Evolutionary conservation across 208 protist species (phyloP).

Genomic region (Wallacemonas sp.): DNA sequence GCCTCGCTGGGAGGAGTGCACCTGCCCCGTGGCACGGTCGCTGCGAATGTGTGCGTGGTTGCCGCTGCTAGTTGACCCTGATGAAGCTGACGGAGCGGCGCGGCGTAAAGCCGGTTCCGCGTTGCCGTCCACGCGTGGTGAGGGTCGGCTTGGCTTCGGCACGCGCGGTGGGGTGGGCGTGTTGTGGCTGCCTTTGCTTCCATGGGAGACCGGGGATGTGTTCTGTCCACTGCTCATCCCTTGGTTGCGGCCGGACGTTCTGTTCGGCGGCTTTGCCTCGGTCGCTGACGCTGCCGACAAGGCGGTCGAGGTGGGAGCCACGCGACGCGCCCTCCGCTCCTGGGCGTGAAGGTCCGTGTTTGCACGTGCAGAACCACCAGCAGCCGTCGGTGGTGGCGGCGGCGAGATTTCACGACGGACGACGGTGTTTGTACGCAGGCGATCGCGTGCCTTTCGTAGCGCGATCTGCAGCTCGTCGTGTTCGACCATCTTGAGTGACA

Average conservation of each 20-base stretch:
- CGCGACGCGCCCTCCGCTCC: too few species aligned
- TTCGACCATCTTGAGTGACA: conserved; percentile 38
- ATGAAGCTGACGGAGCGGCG: not conserved
- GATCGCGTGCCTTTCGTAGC: not conserved
- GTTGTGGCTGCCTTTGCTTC: not conserved
- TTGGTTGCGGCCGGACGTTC: too few species aligned
- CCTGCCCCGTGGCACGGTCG: not conserved
- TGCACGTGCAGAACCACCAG: too few species aligned
- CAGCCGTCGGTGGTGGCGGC: too few species aligned
- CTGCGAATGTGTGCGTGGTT: not conserved
- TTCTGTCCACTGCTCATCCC: too few species aligned
- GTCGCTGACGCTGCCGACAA: too few species aligned
- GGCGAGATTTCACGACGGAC: not conserved
- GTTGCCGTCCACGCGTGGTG: not conserved
- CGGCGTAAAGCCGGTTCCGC: not conserved
- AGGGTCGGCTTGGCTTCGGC: not conserved
- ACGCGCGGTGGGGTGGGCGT: not conserved
- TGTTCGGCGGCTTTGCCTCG: too few species aligned
- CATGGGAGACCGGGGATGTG: too few species aligned
- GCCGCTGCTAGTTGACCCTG: not conserved
- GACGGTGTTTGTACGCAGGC: conserved; percentile 1
- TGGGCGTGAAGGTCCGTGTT: not conserved
- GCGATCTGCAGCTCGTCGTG: conserved; percentile 30
- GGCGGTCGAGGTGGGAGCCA: too few species aligned
- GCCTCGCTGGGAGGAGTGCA: not conserved